Conservation (phyloP, 768 basidiomycete genomes). For the Lyophyllum atratum region DNA sequence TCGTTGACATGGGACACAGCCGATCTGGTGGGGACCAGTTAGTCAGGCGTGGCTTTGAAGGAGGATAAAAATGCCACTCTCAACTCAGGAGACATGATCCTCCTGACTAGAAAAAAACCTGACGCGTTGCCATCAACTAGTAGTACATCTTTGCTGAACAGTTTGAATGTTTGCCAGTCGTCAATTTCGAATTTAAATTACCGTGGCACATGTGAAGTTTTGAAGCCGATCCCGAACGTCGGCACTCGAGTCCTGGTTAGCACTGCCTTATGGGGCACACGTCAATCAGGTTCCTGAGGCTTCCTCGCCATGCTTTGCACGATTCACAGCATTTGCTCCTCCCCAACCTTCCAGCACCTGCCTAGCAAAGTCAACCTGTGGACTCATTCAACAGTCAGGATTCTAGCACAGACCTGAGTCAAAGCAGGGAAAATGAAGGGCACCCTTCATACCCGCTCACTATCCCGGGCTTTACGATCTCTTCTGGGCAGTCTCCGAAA, state of each 20-base stretch:
- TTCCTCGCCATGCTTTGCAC: background rate
- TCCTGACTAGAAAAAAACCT: too few relatives aligned
- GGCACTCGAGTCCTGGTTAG: background rate
- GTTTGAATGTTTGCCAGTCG: too few relatives aligned
- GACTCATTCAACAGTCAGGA: background rate
- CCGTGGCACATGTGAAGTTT: background rate
- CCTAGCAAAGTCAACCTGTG: background rate
- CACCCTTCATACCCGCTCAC: background rate
- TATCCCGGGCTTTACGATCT: background rate
- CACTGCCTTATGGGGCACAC: background rate
- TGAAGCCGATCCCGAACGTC: background rate
- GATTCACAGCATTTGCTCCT: background rate
- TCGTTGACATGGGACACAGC: too few relatives aligned
- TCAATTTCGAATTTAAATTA: too few relatives aligned
- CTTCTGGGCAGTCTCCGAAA: slow-evolving; percentile 7
- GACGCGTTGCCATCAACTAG: too few relatives aligned
- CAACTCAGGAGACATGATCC: too few relatives aligned
- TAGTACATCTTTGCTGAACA: too few relatives aligned
- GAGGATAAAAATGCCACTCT: too few relatives aligned
- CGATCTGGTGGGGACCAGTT: too few relatives aligned
- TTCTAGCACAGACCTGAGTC: background rate
- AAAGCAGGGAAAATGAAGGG: background rate
- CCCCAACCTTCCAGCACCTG: background rate
- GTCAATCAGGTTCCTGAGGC: background rate
- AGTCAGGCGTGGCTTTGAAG: too few relatives aligned